phyloP scores from a whole-genome alignment of 495 filamentous ascomycete species.

The Parathielavia hyrcaniae region DNA sequence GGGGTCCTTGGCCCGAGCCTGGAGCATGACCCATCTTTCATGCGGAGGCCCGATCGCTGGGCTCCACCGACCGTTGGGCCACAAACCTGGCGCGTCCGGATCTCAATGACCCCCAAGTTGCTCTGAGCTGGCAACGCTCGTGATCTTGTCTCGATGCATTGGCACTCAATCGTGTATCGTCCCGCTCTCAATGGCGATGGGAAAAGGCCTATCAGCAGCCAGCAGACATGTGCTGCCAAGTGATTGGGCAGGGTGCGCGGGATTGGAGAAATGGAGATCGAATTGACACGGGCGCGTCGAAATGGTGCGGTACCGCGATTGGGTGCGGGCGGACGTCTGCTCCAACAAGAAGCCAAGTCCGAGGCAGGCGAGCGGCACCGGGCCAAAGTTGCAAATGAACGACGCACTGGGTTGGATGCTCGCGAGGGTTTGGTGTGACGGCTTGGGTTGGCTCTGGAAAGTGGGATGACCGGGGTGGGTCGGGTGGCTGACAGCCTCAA shows the following conservation, averaged over 20 bases:
- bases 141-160: conserved; percentile 1
- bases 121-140: background rate
- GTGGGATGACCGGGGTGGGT: background rate
- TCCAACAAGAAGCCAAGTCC: conserved; percentile 14
- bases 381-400: background rate
- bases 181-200: conserved; percentile 6
- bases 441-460: too few relatives aligned
- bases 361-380: conserved; percentile 12
- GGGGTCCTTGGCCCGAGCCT: background rate
- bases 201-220: conserved; percentile 19
- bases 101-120: background rate
- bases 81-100: background rate
- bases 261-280: conserved; percentile 1
- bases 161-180: conserved; percentile 2
- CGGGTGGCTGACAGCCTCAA: conserved; percentile 10
- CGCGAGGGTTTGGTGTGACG: conserved; percentile 15
- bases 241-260: conserved; percentile 23
- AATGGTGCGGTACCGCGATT: background rate
- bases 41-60: conserved; percentile 4
- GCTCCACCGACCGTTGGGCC: background rate
- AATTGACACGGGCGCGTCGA: conserved; percentile 2
- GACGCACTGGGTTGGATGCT: conserved; percentile 8
- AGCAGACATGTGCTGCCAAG: conserved; percentile 11
- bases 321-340: conserved; percentile 2
- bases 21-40: background rate